phyloP scores from a whole-genome alignment of 2,329 filamentous ascomycete genomes.

The Zymoseptoria crescenta region DNA sequence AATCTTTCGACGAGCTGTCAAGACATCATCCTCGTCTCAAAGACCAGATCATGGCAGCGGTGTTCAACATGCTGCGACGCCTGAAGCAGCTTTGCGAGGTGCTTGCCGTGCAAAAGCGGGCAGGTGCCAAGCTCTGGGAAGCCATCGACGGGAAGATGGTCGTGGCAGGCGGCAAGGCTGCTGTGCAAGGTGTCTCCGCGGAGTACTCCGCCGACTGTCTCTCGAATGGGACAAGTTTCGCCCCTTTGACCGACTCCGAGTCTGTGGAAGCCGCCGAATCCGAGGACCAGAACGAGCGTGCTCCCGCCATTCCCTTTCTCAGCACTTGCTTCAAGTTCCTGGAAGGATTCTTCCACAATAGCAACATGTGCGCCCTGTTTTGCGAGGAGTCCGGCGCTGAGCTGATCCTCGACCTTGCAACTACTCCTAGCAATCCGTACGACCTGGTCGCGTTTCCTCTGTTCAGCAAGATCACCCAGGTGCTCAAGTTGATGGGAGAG shows the following conservation, averaged over 20 bases:
- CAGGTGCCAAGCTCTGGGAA: conserved; percentile 69
- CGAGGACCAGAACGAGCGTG: conserved; percentile 31
- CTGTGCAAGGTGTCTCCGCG: conserved; percentile 6
- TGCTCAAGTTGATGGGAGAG: conserved; percentile 73
- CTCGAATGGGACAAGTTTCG: conserved; percentile 1
- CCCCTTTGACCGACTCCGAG: background rate
- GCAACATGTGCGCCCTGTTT: conserved; percentile 63
- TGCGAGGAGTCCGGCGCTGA: conserved; percentile 75
- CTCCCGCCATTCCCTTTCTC: conserved; percentile 49
- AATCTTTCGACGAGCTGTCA: conserved; percentile 86
- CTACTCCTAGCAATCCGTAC: conserved; percentile 70
- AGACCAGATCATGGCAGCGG: conserved; percentile 70
- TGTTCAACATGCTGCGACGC: conserved; percentile 79
- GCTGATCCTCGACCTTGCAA: conserved; percentile 73
- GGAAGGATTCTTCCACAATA: conserved; percentile 66
- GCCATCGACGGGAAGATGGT: conserved; percentile 34
- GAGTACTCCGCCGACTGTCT: conserved; percentile 6
- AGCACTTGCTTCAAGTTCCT: conserved; percentile 72
- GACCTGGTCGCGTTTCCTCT: conserved; percentile 61
- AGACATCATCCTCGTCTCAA: conserved; percentile 85
- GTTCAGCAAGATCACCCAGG: conserved; percentile 62
- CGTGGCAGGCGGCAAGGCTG: conserved; percentile 36
- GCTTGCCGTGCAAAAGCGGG: conserved; percentile 60
- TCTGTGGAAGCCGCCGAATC: conserved; percentile 31
- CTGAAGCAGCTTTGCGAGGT: conserved; percentile 66